Percentiles rank a stretch among this genome's conserved stretches.
Conservation (phyloP, 2,329 filamentous ascomycete species). For the Hypoxylon sp. region DNA sequence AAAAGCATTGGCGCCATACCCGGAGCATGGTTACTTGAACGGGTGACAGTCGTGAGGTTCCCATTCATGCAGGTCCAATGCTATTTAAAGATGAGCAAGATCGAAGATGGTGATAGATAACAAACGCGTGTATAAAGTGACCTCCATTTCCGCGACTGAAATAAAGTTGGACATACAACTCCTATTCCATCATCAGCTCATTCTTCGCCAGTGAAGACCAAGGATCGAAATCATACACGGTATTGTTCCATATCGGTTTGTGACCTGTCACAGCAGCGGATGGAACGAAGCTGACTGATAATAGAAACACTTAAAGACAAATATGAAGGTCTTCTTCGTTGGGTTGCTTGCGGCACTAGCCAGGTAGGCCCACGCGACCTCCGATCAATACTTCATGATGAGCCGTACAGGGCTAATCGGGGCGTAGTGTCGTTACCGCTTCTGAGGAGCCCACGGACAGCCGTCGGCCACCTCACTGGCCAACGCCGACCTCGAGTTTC, state of each 20-base stretch:
- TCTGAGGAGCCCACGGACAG: constrained; percentile 5
- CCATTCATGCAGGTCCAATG: constrained; percentile 34
- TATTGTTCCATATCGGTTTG: constrained; percentile 24
- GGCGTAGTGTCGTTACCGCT: constrained; percentile 25
- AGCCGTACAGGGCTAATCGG: constrained; percentile 24
- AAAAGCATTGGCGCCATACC: constrained; percentile 25
- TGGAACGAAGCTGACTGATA: constrained; percentile 11
- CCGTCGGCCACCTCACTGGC: constrained; percentile 21
- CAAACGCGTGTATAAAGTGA: constrained; percentile 36
- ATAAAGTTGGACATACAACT: constrained; percentile 23
- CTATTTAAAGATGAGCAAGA: constrained; percentile 35
- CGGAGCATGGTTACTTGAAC: constrained; percentile 37
- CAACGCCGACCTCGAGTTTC: constrained; percentile 15
- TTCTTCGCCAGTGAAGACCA: constrained; percentile 8
- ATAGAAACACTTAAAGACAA: constrained; percentile 23
- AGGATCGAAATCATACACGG: constrained; percentile 10
- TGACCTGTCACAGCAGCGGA: background rate
- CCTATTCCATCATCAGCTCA: constrained; percentile 31
- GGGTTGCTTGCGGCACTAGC: constrained; percentile 45
- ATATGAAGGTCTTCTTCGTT: constrained; percentile 47
- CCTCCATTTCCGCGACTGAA: constrained; percentile 24
- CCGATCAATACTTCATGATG: background rate
- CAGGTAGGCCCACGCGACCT: constrained; percentile 36
- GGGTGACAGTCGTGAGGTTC: constrained; percentile 43
- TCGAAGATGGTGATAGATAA: constrained; percentile 26